phyloP scores from a whole-genome alignment of 805 yeast genomes.

The Myxozyma neotropica region DNA sequence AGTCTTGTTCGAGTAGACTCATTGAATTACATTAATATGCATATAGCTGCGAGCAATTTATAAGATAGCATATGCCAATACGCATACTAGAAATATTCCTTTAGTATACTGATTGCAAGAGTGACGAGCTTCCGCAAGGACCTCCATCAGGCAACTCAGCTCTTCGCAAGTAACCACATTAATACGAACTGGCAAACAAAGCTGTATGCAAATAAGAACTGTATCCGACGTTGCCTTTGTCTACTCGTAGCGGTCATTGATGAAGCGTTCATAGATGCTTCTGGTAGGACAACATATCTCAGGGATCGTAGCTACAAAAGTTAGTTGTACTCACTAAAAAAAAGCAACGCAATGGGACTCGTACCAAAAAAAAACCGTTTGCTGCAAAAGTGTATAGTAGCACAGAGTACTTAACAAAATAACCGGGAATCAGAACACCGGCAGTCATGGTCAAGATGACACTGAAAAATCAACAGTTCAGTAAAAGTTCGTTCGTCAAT shows the following conservation, averaged over 20 bases:
- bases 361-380: conserved; percentile 51
- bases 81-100: too few relatives aligned
- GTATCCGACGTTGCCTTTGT: conserved; percentile 78
- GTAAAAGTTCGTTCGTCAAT: conserved; percentile 39
- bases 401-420: conserved; percentile 53
- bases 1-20: too few relatives aligned
- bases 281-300: conserved; percentile 68
- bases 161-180: conserved; percentile 65
- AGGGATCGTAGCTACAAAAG: conserved; percentile 51
- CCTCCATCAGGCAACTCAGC: not conserved
- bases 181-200: conserved; percentile 75
- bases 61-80: too few relatives aligned
- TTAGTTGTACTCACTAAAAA: conserved; percentile 49
- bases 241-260: conserved; percentile 58
- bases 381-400: conserved; percentile 57
- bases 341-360: too few relatives aligned
- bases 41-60: too few relatives aligned
- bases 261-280: conserved; percentile 47
- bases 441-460: conserved; percentile 44
- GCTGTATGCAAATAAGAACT: conserved; percentile 81
- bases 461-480: conserved; percentile 44
- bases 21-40: too few relatives aligned
- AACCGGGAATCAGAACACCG: conserved; percentile 38
- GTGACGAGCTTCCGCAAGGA: not conserved
- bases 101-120: too few relatives aligned